Base-by-base conservation (phyloP, 441 rosid species). In the Populus hybrid region DNA sequence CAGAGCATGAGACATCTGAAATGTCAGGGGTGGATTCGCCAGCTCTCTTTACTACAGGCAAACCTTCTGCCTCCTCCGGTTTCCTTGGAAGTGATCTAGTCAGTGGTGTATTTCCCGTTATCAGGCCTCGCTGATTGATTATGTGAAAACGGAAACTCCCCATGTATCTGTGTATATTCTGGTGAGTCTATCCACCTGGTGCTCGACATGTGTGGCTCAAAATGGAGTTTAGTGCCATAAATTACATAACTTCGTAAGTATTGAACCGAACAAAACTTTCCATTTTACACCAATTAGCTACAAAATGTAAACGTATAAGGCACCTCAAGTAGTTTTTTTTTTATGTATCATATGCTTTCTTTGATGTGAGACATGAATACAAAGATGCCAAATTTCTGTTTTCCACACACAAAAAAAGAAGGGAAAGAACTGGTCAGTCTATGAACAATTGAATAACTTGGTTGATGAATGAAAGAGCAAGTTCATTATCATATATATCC, bases 11-110 rank as follows among this genome's bases (percentile, higher is more conserved):
- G 11, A 14, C n/a, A 6, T 75, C 74, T 28, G 66, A 30, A 67
- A 66, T 32, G 28, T 75, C 53, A n/a, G 72, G 64, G 30, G 5
- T 9, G 3, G 59, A 67, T 42, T 34, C 79, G 18, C 71, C 84
- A 4, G 72, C 85, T n/a, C 57, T 73, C 10, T 65, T 69, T 10
- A 23, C 77, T n/a, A 50, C 63, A 32, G 70, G 67, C 68, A 78
- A 75, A 35, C 77, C 74, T 16, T 57, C 46, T 1, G 30, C 57
- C 32, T 81, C 84, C 3, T 65, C 64, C 0, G 76, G 79, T 75
- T 40, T 81, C 38, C 71, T 69, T 1, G 89, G 86, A 71, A 84
- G 87, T 70, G 71, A 82, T 53, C 87, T 86, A 70, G 50, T 77
- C 32, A 84, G 89, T 68, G 87, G 83, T 30, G 75, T 53, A 11